Conservation (phyloP, 1,139 yeast genomes). For the Zygosaccharomyces pseudobailii region DNA sequence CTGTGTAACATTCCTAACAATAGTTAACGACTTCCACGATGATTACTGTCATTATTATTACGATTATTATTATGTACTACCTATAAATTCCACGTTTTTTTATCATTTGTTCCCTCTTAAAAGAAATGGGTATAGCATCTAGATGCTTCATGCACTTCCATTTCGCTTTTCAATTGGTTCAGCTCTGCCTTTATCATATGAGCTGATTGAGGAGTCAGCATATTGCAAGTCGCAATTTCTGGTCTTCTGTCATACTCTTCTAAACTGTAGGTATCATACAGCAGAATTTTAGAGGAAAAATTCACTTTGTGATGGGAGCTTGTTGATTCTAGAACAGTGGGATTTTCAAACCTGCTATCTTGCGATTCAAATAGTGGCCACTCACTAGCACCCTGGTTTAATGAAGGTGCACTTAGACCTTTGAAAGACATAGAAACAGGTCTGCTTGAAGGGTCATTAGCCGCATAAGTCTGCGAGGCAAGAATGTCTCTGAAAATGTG, state of each 20-base stretch:
- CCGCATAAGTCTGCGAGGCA: conserved; percentile 17
- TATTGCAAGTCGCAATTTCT: conserved; percentile 89
- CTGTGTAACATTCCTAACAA: too few relatives aligned
- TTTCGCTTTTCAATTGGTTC: conserved; percentile 67
- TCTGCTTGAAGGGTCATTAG: conserved; percentile 33
- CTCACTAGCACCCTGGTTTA: conserved; percentile 33
- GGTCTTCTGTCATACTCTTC: conserved; percentile 92
- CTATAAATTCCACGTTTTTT: neutral
- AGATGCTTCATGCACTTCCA: conserved; percentile 79
- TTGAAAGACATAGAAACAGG: conserved; percentile 67
- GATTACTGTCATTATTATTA: neutral
- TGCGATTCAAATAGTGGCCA: conserved; percentile 4
- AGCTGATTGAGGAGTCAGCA: conserved; percentile 82
- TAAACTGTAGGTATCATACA: conserved; percentile 81
- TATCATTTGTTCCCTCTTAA: conserved; percentile 30
- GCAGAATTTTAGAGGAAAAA: conserved; percentile 77
- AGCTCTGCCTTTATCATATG: conserved; percentile 84
- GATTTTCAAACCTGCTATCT: conserved; percentile 2
- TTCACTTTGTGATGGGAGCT: conserved; percentile 41
- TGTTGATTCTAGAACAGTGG: neutral
- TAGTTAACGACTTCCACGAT: too few relatives aligned
- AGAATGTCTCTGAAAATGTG: conserved; percentile 2
- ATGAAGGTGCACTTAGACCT: conserved; percentile 57
- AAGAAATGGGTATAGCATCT: conserved; percentile 80
- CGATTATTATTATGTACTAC: neutral